Conservation (phyloP, 768 basidiomycete species). For the Coprinopsis cinerea region DNA sequence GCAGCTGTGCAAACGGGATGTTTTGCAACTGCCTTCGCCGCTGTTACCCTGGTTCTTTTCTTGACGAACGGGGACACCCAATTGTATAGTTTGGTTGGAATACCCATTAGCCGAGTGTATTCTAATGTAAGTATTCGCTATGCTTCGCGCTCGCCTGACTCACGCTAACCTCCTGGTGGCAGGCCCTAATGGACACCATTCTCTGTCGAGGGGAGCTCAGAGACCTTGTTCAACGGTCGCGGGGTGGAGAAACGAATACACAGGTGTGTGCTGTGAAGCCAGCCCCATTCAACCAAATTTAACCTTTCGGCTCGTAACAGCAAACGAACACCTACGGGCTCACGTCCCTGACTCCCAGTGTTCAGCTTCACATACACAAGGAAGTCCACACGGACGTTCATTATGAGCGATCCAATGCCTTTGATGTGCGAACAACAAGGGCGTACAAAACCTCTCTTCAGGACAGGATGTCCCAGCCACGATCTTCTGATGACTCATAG, state of each 20-base stretch:
- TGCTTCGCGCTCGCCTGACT: neutral
- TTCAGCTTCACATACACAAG: neutral
- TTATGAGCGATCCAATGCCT: neutral
- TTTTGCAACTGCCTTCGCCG: slow-evolving; percentile 39
- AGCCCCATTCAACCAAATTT: too few relatives aligned
- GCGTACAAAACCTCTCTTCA: too few relatives aligned
- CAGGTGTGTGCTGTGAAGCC: slow-evolving; percentile 2
- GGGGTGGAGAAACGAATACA: slow-evolving; percentile 3
- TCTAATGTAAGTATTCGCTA: slow-evolving; percentile 32
- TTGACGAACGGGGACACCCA: slow-evolving; percentile 22
- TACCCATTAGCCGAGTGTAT: slow-evolving; percentile 29
- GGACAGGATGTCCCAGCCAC: too few relatives aligned
- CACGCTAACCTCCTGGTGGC: neutral
- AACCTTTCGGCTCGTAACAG: too few relatives aligned
- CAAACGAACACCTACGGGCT: neutral
- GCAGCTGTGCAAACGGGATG: slow-evolving; percentile 41
- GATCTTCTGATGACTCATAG: neutral
- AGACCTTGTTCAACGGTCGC: slow-evolving; percentile 4
- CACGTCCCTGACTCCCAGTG: neutral
- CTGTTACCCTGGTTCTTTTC: slow-evolving; percentile 37
- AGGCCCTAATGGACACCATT: slow-evolving; percentile 37
- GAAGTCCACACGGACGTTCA: slow-evolving; percentile 4
- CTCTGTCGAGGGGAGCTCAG: slow-evolving; percentile 9
- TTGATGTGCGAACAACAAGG: neutral
- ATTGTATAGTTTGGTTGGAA: slow-evolving; percentile 20